phyloP scores from a whole-genome alignment of 2,329 filamentous ascomycete species.

The Trichoderma aggressivum region DNA sequence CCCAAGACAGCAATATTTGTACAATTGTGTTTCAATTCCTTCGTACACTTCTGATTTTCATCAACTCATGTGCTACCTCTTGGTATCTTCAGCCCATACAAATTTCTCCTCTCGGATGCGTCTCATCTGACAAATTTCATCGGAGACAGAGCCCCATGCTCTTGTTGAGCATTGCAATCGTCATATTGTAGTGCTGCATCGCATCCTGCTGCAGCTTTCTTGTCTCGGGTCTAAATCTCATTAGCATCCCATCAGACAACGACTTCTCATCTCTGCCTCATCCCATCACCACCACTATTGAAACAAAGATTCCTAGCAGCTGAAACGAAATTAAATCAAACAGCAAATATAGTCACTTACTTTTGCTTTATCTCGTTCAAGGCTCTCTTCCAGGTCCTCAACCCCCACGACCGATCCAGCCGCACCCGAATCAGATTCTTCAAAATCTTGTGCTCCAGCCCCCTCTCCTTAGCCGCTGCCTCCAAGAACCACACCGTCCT shows the following conservation, averaged over 20 bases:
- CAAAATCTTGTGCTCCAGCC: slow-evolving; percentile 69
- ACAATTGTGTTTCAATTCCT: not conserved
- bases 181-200: slow-evolving; percentile 64
- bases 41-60: not conserved
- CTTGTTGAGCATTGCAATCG: slow-evolving; percentile 69
- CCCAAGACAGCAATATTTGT: not conserved
- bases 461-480: slow-evolving; percentile 59
- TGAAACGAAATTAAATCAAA: not conserved
- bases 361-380: slow-evolving; percentile 24
- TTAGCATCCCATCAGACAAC: not conserved
- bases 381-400: slow-evolving; percentile 23
- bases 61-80: not conserved
- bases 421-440: slow-evolving; percentile 58
- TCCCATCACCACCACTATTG: not conserved
- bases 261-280: not conserved
- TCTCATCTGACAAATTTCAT: slow-evolving; percentile 28
- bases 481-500: slow-evolving; percentile 69
- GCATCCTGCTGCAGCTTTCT: slow-evolving; percentile 30
- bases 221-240: slow-evolving; percentile 21
- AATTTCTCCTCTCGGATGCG: not conserved
- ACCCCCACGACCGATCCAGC: slow-evolving; percentile 19
- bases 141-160: slow-evolving; percentile 65
- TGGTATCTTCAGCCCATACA: not conserved
- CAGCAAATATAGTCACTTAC: slow-evolving; percentile 25
- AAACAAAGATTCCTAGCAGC: not conserved